A percentile compares a stretch with the other conserved stretches of the same genome.
Conservation (phyloP, 805 yeast species). For the Saccharomyces paradoxus region DNA sequence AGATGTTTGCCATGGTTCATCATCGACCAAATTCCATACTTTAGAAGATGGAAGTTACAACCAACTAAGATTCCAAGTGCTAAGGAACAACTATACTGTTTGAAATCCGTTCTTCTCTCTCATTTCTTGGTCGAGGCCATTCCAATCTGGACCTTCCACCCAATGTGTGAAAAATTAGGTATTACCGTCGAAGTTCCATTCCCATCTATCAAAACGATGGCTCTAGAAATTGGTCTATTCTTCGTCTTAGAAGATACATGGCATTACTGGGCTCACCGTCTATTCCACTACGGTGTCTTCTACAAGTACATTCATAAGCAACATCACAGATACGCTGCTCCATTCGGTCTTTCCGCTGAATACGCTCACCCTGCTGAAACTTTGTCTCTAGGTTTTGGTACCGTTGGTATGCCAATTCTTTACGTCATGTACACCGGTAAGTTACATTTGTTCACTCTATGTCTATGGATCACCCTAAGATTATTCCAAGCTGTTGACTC, state of each 20-base stretch:
- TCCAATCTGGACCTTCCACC: constrained; percentile 96
- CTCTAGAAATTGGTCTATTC: constrained; percentile 62
- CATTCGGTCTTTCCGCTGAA: constrained; percentile 94
- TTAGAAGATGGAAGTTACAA: constrained; percentile 83
- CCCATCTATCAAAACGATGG: constrained; percentile 56
- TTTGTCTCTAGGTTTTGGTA: constrained; percentile 83
- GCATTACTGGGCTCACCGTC: constrained; percentile 95
- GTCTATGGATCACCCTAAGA: constrained; percentile 79
- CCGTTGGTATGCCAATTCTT: constrained; percentile 88
- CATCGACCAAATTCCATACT: constrained; percentile 77
- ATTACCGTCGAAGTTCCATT: constrained; percentile 77
- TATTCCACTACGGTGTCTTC: constrained; percentile 79
- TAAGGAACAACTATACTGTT: constrained; percentile 88
- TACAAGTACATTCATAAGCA: constrained; percentile 93
- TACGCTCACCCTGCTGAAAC: constrained; percentile 96
- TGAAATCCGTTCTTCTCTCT: constrained; percentile 72
- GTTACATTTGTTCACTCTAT: constrained; percentile 83
- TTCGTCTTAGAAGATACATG: constrained; percentile 87
- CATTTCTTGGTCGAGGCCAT: constrained; percentile 91
- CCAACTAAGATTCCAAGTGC: constrained; percentile 72
- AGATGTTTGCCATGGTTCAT: constrained; percentile 90
- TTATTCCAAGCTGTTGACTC: constrained; percentile 95
- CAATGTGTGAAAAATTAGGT: constrained; percentile 75
- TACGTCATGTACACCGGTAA: constrained; percentile 69
- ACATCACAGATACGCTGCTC: constrained; percentile 97